Base-by-base conservation (phyloP, 1,284 basidiomycete species). In the Leccinum fallax region DNA sequence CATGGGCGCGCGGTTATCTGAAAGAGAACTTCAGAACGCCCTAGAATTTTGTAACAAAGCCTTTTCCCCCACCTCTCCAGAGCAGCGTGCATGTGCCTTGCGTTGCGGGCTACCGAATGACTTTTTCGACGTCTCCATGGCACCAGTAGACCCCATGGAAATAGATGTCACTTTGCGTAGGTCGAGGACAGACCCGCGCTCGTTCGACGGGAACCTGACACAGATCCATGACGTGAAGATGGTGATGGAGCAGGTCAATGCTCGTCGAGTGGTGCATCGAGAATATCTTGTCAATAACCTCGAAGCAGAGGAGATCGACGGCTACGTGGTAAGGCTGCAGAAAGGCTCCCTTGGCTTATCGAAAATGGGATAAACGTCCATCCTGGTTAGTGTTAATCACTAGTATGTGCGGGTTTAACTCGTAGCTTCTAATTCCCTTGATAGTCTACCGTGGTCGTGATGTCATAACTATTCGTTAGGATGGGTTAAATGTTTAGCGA, bases 1-100 rank as follows among this genome's bases (percentile, higher is more conserved):
- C 65, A 84, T 90, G 81, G 90, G 90, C 13, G 77, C 79, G 34
- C 81, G 81, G 16, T 79, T 92, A 30, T 88, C 87, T 2, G 89
- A 89, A 73, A 80, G 78, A 55, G 90, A 92, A 71, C 80, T 92
- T 2, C 85, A 90, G 66, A 81, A 78, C 57, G 84, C 85, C 5
- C 77, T 87, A 3, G 83, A 87, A 66, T 87, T 87, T 69, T 86
- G 85, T 64, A 79, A 83, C 40, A 83, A 82, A 62, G 76, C 85
- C 21, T 85, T 84, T 71, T 80, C 80, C 61, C 84, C 85, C n/a
- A 85, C 82, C 4, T 76, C 80, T 24, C 83, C 83, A 7, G 84
- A 83, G 62, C 76, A 84, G 58, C 83, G 82, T 57, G 67, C 73
- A 3, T 21, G 8, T 3, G 71, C 54, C 7, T 8, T 65, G 60